Evolutionary conservation across 2,329 filamentous ascomycete genomes (phyloP), one percentile per base, ranked within the genome.

Genomic region (Fusarium equiseti): DNA sequence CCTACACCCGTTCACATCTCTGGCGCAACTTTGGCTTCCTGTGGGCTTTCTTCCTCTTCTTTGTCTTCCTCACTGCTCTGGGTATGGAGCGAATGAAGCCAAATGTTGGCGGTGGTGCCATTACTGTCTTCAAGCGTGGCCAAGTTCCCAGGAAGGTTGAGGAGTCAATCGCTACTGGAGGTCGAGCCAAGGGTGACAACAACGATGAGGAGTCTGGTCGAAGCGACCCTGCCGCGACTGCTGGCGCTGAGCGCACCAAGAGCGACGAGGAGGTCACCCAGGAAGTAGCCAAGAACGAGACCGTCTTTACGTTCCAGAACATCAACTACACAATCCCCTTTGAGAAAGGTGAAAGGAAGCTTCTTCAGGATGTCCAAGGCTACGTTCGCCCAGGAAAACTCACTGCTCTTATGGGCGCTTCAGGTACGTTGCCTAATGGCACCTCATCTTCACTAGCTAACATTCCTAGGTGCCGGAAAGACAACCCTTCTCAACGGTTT

Each of bases 381-480:
- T 95, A 91, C 85, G 92, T 96, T 45, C 92, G 93, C 66, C 93
- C 93, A 2, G 93, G 93, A 32, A 94, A 91, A 55, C 81, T 95
- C 52, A 95, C 92, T 12, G 93, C 92, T 11, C 85, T 95, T 1
- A 95, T 95, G 92, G 91, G 84, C 38, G 83, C 84, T 24, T 85
- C 84, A 44, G 83, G 81, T 76, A 78, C 73, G 73, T 74, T 10
- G 5, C n/a, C 5, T 3, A 16, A 13, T 20, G 1, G 4, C 4
- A 22, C 5, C 6, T 10, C 13, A 15, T 16, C 15, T 18, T 3
- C 22, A 43, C 0, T 3, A 0, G 6, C 18, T 60, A 46, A 49
- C 20, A 9, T 7, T 6, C 4, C 2, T 15, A 77, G 81, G 82
- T 48, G 79, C 81, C 35, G 93, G 92, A 53, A 94, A 95, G 79